Conservation (phyloP, 2,329 filamentous ascomycete species). For the Colletotrichum viniferum region DNA sequence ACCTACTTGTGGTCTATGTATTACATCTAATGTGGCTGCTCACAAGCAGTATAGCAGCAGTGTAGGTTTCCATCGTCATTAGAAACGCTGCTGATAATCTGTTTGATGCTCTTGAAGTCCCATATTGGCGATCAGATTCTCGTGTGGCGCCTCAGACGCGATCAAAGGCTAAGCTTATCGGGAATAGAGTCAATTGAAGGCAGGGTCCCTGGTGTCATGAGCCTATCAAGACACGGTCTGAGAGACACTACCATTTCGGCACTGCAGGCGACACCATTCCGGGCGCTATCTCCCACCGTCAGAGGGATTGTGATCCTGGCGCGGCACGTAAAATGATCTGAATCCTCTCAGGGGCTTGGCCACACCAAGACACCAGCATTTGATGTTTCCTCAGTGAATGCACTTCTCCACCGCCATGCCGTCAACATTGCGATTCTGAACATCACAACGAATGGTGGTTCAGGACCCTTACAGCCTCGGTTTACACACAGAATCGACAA, state of each 20-base stretch:
- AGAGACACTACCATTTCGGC: background rate
- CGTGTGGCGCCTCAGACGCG: background rate
- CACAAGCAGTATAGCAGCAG: background rate
- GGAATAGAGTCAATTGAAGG: background rate
- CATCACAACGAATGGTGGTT: background rate
- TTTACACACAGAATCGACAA: background rate
- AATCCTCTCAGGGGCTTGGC: background rate
- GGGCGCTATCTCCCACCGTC: background rate
- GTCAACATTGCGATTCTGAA: background rate
- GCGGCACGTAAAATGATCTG: background rate
- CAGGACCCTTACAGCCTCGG: background rate
- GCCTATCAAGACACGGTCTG: background rate
- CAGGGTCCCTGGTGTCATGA: background rate
- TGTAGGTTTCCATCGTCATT: background rate
- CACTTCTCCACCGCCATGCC: too few relatives aligned
- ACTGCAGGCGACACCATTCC: background rate
- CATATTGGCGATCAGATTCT: background rate
- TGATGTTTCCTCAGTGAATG: background rate
- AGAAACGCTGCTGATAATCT: background rate
- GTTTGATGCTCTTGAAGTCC: background rate
- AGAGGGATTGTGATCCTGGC: background rate
- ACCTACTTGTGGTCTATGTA: background rate
- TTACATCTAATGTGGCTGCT: background rate
- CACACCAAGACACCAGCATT: background rate
- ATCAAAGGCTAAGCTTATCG: background rate